A percentile compares a stretch with the other conserved stretches of the same genome.
These are phyloP conservation scores for Clonostachys rhizophaga DNA, from an alignment of 2,329 filamentous ascomycete species.

Conservation along the genomic window DNA sequence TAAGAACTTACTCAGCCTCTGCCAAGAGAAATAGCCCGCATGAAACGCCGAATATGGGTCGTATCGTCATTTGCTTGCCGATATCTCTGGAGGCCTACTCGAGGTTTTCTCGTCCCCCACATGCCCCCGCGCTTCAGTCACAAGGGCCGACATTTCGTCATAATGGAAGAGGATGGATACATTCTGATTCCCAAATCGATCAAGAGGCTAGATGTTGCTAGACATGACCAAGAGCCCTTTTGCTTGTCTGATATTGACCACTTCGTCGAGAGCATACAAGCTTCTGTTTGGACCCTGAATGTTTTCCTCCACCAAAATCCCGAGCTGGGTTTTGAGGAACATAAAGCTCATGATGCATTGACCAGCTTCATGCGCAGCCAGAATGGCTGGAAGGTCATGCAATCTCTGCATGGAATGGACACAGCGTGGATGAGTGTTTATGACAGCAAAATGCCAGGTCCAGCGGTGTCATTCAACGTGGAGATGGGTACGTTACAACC, in stretches of 20 bases:
- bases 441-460: conserved; percentile 23
- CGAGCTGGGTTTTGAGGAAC: conserved; percentile 33
- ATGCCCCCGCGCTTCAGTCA: too few relatives aligned
- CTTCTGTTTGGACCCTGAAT: conserved; percentile 36
- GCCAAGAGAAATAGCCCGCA: too few relatives aligned
- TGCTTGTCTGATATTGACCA: conserved; percentile 3
- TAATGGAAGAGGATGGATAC: conserved; percentile 4
- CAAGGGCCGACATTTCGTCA: neutral
- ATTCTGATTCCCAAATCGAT: conserved; percentile 2
- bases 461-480: conserved; percentile 33
- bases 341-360: conserved; percentile 31
- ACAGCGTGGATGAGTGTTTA: conserved; percentile 38
- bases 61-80: too few relatives aligned
- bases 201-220: neutral
- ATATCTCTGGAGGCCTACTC: too few relatives aligned
- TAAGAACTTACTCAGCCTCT: too few relatives aligned
- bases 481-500: conserved; percentile 27
- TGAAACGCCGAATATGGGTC: too few relatives aligned
- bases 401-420: conserved; percentile 31
- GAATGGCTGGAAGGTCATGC: conserved; percentile 29
- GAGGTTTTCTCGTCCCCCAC: too few relatives aligned
- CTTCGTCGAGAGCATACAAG: conserved; percentile 62
- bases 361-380: conserved; percentile 25
- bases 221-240: neutral
- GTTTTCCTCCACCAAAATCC: conserved; percentile 43